Evolutionary conservation across 1,284 basidiomycete species (phyloP), one percentile per base, ranked within the genome.

Genomic region (Exobasidium cylindrosporum): DNA sequence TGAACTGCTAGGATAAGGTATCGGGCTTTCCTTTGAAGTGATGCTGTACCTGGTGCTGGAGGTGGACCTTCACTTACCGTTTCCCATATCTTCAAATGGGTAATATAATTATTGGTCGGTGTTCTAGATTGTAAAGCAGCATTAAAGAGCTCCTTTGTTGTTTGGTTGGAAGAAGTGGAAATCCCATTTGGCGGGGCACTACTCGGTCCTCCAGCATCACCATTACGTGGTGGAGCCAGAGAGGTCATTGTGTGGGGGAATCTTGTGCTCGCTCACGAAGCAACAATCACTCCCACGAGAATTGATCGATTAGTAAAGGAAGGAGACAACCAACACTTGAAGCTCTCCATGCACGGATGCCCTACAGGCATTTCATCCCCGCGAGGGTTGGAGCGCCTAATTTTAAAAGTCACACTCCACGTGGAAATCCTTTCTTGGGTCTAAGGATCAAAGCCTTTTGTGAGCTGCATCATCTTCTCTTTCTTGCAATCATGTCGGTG

Each of bases 1-100:
- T 72, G 65, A 1, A 70, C 70, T 1, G 72, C 72, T 4, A 78
- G 44, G 29, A 79, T 73, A 52, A 79, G 68, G 55, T 78, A 79
- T 11, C 77, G 54, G 4, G 73, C 74, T 61, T 79, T 79, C 40
- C 66, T 65, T n/a, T 62, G 31, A 4, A 58, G n/a, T 1, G 43
- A 57, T 4, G 43, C 14, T 24, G 43, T 52, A 5, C 55, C 45
- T 7, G 54, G 44, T 2, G 29, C 32, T 0, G 50, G 66, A n/a
- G 56, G 35, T 17, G 35, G 35, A n/a, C 56, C 47, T 43, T 55
- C 62, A 1, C 67, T 63, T 11, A 69, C 63, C 1, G 66, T 61
- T 54, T 79, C 77, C 68, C 71, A 77, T 35, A 79, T 72, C 59
- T 78, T 78, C 58, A 79, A 60, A 62, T 79, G 77, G 14, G 74